Evolutionary conservation across 345 rosid species (phyloP), one percentile per base, ranked within the genome.

Genomic region (Citrus unshiu): DNA sequence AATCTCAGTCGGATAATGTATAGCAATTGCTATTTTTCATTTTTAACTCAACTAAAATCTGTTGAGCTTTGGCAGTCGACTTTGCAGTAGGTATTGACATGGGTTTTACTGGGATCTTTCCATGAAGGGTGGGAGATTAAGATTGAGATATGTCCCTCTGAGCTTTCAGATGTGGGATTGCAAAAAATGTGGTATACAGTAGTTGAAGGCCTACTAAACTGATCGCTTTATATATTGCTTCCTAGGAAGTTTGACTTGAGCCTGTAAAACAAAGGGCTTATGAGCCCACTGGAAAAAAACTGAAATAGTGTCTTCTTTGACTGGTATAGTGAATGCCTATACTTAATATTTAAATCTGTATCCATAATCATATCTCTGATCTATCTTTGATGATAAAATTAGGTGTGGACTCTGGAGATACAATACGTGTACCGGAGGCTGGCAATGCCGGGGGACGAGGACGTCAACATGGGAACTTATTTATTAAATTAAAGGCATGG

Each of bases 391-490:
- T 51, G 34, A 40, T 39, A 58, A 71, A 40, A 27, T 32, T 84
- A 93, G 99, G 98, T 86, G 88, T 93, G 81, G 97, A 90, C 59
- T 87, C 95, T 61, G 93, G 93, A 85, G 99, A 92, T 84, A 92
- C 91, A 37, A 90, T 95, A 72, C 86, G 82, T 59, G 87, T 93
- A 58, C 82, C 86, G 25, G 93, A 81, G 83, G 98, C 93, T 82
- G 99, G 97, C 72, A 88, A 91, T 84, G 73, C 84, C 72, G 89
- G 88, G 71, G 87, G 90, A 74, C 86, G 76, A 82, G 87, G 89
- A 83, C 85, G 82, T 82, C 91, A 78, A 78, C 90, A 93, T 77
- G 93, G 99, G 77, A 89, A 83, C 87, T 84, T 92, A 80, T 90
- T 80, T 84, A 93, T 93, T 74, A 91, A 85, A 83, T 73, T 93